Conservation (phyloP, 1,284 basidiomycete species). For the Porogramme epimiltina region DNA sequence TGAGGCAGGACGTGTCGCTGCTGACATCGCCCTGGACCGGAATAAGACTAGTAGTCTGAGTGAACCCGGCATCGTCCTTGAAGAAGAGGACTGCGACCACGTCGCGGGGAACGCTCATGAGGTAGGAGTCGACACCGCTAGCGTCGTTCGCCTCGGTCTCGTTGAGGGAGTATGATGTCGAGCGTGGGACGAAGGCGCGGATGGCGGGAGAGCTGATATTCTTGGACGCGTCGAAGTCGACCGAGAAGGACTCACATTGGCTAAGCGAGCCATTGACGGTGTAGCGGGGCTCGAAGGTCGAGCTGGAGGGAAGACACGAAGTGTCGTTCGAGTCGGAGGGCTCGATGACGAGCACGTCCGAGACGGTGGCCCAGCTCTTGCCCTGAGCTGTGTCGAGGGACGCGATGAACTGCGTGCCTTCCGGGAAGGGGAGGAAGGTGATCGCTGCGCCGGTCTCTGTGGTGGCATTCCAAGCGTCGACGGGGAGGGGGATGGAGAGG, state of each 20-base stretch:
- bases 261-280: conserved; percentile 30
- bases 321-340: conserved; percentile 41
- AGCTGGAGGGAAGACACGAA: conserved; percentile 41
- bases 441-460: conserved; percentile 44
- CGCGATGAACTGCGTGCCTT: conserved; percentile 52
- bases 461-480: conserved; percentile 37
- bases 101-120: conserved; percentile 41
- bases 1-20: conserved; percentile 32
- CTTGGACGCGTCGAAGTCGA: conserved; percentile 43
- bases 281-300: conserved; percentile 24
- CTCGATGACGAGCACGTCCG: conserved; percentile 50
- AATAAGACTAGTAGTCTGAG: conserved; percentile 31
- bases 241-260: conserved; percentile 53
- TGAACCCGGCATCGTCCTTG: conserved; percentile 30
- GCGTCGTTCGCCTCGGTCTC: conserved; percentile 29
- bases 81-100: conserved; percentile 44
- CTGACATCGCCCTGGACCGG: conserved; percentile 30
- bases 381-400: conserved; percentile 52
- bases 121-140: conserved; percentile 43
- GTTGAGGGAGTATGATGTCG: conserved; percentile 41
- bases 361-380: conserved; percentile 41
- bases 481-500: conserved; percentile 47
- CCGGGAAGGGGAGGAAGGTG: conserved; percentile 53
- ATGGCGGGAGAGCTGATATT: conserved; percentile 40
- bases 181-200: conserved; percentile 47